These are phyloP conservation scores for Pterocarpus santalinus DNA, from an alignment of 306 rosid genomes.

Conservation along the genomic window DNA sequence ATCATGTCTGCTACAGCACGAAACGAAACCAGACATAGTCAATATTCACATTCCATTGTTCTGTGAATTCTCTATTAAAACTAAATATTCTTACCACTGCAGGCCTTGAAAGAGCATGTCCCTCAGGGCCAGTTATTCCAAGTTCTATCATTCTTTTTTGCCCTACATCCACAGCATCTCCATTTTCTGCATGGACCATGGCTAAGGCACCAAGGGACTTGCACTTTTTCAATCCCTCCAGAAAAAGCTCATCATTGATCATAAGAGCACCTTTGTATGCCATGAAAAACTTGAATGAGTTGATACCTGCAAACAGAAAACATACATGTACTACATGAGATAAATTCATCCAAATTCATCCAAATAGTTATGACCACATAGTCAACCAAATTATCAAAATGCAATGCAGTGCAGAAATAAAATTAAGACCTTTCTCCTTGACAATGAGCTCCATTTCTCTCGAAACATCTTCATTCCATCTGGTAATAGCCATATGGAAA, in stretches of 20 bases:
- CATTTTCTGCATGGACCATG: constrained; percentile 99
- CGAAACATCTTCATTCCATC: constrained; percentile 85
- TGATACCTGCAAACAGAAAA: constrained; percentile 69
- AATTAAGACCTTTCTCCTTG: constrained; percentile 79
- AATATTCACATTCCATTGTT: constrained; percentile 20
- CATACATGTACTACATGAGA: constrained; percentile 6
- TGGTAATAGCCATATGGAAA: constrained; percentile 97
- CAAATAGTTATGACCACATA: background rate
- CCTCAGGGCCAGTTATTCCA: constrained; percentile 97
- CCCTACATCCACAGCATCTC: constrained; percentile 91
- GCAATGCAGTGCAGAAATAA: constrained; percentile 21
- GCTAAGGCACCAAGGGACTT: constrained; percentile 97
- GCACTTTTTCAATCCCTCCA: constrained; percentile 88
- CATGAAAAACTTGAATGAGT: constrained; percentile 95
- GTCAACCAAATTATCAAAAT: constrained; percentile 15
- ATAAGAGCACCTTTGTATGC: constrained; percentile 91
- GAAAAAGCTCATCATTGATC: constrained; percentile 86
- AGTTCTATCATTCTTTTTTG: constrained; percentile 92
- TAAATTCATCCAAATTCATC: constrained; percentile 36
- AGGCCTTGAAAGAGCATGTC: constrained; percentile 95
- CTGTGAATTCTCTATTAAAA: constrained; percentile 9
- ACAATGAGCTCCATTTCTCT: constrained; percentile 90
- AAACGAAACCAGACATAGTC: constrained; percentile 9
- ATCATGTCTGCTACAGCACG: background rate
- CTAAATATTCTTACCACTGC: constrained; percentile 62